Base-by-base conservation (phyloP, 75 land plant species). In the Pinus albicaulis region DNA sequence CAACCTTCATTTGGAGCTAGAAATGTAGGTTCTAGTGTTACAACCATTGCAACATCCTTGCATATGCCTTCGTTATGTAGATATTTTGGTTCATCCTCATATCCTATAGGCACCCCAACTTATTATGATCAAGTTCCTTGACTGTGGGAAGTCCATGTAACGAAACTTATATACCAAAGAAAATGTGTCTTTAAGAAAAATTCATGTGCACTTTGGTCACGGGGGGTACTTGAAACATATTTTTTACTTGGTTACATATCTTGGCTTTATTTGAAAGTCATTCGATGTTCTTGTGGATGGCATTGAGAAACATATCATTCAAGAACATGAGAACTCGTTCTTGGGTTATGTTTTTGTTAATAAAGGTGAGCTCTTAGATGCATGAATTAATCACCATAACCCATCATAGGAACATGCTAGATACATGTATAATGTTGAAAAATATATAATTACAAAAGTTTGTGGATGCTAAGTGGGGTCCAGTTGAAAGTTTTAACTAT, bases 151-250 rank as follows among this genome's bases (percentile, higher is more conserved):
- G 31, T 1, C 31, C 1, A 72, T 57, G 81, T 98, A 95, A 79
- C 96, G 94, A 3, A 82, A 87, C 76, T 70, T 92, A 1, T 98
- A 98, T 64, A 95, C 79, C 58, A 95, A 91, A 80, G 79, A 95
- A 65, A 98, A 98, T 87, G 99, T 95, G 58, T 92, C 93, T 20
- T 92, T 98, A 59, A 98, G 99, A 77, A 98, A 96, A 87, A 98
- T 64, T 87, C 99, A 98, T 74, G 95, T 96, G 0, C 99, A 98
- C 80, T 94, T 96, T 36, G 99, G 96, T 13, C 99, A 96, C 58
- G 99, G 99, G n/a, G 87, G 87, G 0, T 82, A 76, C 55, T 63
- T 82, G 57, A 84, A 85, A 64, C 78, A 82, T 66, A 81, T 82
- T 38, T 78, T 82, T 57, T 85, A 85, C 31, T 57, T 85, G 22